Conservation (phyloP, 2,329 filamentous ascomycete species). For the Aureobasidium sp. region DNA sequence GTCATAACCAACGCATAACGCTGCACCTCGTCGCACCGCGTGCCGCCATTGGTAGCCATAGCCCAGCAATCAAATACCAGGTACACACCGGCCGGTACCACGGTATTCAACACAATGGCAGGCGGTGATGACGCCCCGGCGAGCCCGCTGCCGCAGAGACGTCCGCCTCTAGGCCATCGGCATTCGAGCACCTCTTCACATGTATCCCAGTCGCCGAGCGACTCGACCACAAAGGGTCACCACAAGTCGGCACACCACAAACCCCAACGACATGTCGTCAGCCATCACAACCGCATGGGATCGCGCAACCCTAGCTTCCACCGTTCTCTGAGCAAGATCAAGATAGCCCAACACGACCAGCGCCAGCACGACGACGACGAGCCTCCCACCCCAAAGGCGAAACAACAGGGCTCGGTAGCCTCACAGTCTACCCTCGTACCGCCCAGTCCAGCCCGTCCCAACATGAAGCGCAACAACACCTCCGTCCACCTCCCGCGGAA, state of each 20-base stretch:
- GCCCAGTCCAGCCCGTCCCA: slow-evolving; percentile 23
- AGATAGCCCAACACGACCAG: slow-evolving; percentile 20
- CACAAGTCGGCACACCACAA: slow-evolving; percentile 22
- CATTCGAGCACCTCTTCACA: slow-evolving; percentile 29
- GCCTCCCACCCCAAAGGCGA: slow-evolving; percentile 6
- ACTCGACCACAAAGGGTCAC: not conserved
- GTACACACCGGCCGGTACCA: not conserved
- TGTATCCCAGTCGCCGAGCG: slow-evolving; percentile 28
- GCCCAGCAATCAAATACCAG: not conserved
- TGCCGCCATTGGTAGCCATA: not conserved
- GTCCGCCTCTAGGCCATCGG: slow-evolving; percentile 26
- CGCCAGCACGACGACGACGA: slow-evolving; percentile 19
- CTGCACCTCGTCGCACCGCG: not conserved
- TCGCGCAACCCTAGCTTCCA: slow-evolving; percentile 31
- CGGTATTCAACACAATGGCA: not conserved
- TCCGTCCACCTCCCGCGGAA: slow-evolving; percentile 29
- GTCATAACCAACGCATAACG: slow-evolving; percentile 6
- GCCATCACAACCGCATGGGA: slow-evolving; percentile 25
- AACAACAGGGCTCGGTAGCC: not conserved
- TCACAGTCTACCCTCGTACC: slow-evolving; percentile 16
- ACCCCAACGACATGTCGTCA: slow-evolving; percentile 32
- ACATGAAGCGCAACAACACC: slow-evolving; percentile 35
- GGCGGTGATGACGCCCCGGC: slow-evolving; percentile 1
- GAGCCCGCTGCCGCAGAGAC: slow-evolving; percentile 21
- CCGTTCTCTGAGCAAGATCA: slow-evolving; percentile 35